Evolutionary conservation across 2,329 filamentous ascomycete species (phyloP), one percentile per base, ranked within the genome.

Genomic region (Phaeosphaeriaceae sp.): DNA sequence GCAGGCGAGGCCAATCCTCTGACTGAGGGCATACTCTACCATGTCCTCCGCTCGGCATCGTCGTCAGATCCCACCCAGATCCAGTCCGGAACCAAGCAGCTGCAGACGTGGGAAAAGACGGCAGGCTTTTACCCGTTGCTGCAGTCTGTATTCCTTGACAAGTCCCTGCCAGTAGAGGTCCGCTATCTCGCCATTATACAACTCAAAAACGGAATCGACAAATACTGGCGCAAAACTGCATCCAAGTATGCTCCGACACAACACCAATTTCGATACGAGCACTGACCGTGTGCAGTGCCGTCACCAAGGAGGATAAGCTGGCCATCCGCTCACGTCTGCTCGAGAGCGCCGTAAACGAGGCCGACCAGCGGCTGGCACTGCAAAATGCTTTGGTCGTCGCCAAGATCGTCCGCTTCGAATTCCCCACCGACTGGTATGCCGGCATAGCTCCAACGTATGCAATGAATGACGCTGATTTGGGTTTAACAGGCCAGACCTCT

Each of bases 181-280:
- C 91, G 95, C 60, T 93, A 96, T 71, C 88, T 97, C 11, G 91
- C 94, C 54, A 88, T 98, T 57, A 97, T 98, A 66, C 91, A 97
- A 74, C 84, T 99, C 53, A 98, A 98, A 76, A 97, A 98, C 76
- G 95, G 93, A 54, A 93, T 98, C 77, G 94, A 98, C 75, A 93
- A 90, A 74, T 92, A 93, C 78, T 99, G 95, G 95, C 86, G 95
- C 73, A 92, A 84, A 74, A 91, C 91, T 33, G 88, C 91, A 50
- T 86, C 90, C 56, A 88, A 89, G 74, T 85, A 86, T 11, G 31
- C 51, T 13, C 54, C 53, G 17, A 31, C 24, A 22, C 19, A 33
- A 36, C 17, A 3, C 22, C n/a, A 19, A 19, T 1, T 15, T 9
- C 13, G 13, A 25, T 4, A 36, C 31, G 3, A 3, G 31, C 31